Evolutionary conservation across 2,329 filamentous ascomycete genomes (phyloP).

Genomic region (Penicillium fuscoglaucum): DNA sequence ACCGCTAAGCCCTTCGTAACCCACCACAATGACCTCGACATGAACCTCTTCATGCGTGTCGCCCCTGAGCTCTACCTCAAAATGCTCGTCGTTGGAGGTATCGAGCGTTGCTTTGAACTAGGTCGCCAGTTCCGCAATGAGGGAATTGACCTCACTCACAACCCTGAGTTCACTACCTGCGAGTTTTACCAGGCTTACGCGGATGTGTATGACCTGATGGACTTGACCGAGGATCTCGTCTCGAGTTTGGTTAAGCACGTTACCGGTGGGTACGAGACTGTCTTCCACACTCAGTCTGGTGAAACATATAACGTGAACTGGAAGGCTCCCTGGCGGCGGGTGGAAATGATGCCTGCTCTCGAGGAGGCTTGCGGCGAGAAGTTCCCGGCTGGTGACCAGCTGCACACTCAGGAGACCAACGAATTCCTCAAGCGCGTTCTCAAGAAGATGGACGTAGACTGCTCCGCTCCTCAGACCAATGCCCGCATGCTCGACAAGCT

Average conservation of each 20-base stretch:
- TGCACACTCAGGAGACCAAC: constrained; percentile 87
- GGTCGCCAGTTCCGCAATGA: no score
- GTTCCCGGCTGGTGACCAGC: constrained; percentile 84
- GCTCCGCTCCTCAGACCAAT: constrained; percentile 86
- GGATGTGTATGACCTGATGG: constrained; percentile 88
- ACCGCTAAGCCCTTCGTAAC: constrained; percentile 94
- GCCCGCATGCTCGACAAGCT: constrained; percentile 96
- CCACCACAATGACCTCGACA: constrained; percentile 92
- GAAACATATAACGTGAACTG: constrained; percentile 92
- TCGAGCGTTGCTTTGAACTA: no score
- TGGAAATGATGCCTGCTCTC: constrained; percentile 93
- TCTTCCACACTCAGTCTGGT: constrained; percentile 81
- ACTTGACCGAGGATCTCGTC: constrained; percentile 89
- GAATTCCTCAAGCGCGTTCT: constrained; percentile 81
- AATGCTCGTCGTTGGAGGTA: constrained; percentile 89
- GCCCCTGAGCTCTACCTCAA: constrained; percentile 96
- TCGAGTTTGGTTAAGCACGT: constrained; percentile 85
- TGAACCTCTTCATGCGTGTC: constrained; percentile 92
- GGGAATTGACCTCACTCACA: constrained; percentile 88
- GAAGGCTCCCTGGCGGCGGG: constrained; percentile 87
- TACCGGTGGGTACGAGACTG: constrained; percentile 80
- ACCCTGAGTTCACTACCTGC: constrained; percentile 95
- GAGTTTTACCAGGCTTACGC: constrained; percentile 97
- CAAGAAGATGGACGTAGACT: constrained; percentile 88
- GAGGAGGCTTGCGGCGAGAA: constrained; percentile 89